These are phyloP conservation scores for Cnidoscolus chayamansa DNA, from an alignment of 441 rosid genomes.

Conservation along the genomic window DNA sequence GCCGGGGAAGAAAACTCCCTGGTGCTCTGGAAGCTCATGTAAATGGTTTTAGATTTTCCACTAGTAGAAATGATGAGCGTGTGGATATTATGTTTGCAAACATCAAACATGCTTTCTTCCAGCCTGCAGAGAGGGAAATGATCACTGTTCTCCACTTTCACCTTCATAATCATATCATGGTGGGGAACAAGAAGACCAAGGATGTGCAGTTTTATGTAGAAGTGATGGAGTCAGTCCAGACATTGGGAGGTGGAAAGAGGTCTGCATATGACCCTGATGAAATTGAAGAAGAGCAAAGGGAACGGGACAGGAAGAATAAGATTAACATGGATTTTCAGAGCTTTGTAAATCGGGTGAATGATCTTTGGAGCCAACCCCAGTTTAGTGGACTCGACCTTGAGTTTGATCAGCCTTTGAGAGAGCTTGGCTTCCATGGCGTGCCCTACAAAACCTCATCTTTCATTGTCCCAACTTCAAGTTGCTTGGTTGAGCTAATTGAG, in stretches of 20 bases:
- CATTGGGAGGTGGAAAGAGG: constrained; percentile 78
- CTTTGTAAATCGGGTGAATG: constrained; percentile 80
- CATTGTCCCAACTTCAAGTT: constrained; percentile 85
- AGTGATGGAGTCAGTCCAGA: constrained; percentile 84
- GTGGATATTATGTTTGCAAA: constrained; percentile 74
- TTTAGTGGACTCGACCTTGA: constrained; percentile 66
- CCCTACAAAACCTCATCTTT: constrained; percentile 73
- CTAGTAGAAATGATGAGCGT: constrained; percentile 65
- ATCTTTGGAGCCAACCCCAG: constrained; percentile 79
- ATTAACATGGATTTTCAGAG: constrained; percentile 75
- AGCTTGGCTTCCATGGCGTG: constrained; percentile 87
- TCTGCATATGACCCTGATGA: constrained; percentile 95
- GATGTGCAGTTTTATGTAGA: constrained; percentile 87
- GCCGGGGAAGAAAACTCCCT: constrained; percentile 77
- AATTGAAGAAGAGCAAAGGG: constrained; percentile 88
- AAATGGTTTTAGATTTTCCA: constrained; percentile 72
- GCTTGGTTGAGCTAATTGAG: constrained; percentile 79
- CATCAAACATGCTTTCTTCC: constrained; percentile 83
- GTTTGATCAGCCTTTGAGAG: constrained; percentile 90
- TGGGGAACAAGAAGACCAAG: constrained; percentile 79
- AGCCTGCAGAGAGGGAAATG: constrained; percentile 95
- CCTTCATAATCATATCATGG: constrained; percentile 89
- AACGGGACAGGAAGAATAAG: constrained; percentile 76
- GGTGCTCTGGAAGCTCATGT: constrained; percentile 80
- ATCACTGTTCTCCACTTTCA: constrained; percentile 79